These are phyloP conservation scores for Arthrobotrys sphaeroides DNA, from an alignment of 2,329 filamentous ascomycete species.

Conservation along the genomic window DNA sequence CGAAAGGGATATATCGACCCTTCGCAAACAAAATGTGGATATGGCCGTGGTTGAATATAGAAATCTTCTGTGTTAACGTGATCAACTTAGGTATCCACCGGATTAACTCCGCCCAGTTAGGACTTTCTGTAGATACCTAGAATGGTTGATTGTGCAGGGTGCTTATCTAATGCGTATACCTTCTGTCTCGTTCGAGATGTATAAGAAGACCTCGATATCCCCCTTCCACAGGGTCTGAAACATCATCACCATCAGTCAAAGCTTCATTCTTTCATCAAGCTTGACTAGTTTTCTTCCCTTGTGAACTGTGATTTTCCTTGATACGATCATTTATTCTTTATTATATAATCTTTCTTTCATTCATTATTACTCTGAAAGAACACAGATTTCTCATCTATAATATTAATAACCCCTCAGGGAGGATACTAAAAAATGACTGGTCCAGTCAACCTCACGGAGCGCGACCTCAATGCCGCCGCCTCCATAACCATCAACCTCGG, in stretches of 20 bases:
- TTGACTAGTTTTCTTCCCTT: neutral
- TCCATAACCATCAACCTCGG: conserved; percentile 40
- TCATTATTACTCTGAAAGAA: too few relatives aligned
- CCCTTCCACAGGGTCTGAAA: conserved; percentile 23
- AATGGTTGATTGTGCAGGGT: too few relatives aligned
- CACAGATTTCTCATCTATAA: too few relatives aligned
- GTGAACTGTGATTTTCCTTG: neutral
- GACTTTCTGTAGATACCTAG: too few relatives aligned
- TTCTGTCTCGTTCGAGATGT: neutral
- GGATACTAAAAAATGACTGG: neutral
- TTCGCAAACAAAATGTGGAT: too few relatives aligned
- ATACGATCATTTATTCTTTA: neutral
- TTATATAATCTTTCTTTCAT: neutral
- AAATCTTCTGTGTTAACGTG: conserved; percentile 1
- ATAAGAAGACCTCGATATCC: conserved; percentile 25
- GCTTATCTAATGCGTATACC: neutral
- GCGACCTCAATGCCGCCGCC: conserved; percentile 24
- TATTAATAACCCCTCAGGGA: neutral
- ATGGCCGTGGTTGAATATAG: neutral
- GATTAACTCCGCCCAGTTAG: too few relatives aligned
- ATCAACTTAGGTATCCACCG: too few relatives aligned
- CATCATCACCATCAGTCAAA: conserved; percentile 24
- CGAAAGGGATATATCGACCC: too few relatives aligned
- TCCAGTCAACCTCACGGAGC: conserved; percentile 10
- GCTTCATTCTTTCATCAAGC: conserved; percentile 30